Evolutionary conservation across 1,284 basidiomycete genomes (phyloP), one percentile per base, ranked within the genome.

Genomic region (Kwoniella shivajii): DNA sequence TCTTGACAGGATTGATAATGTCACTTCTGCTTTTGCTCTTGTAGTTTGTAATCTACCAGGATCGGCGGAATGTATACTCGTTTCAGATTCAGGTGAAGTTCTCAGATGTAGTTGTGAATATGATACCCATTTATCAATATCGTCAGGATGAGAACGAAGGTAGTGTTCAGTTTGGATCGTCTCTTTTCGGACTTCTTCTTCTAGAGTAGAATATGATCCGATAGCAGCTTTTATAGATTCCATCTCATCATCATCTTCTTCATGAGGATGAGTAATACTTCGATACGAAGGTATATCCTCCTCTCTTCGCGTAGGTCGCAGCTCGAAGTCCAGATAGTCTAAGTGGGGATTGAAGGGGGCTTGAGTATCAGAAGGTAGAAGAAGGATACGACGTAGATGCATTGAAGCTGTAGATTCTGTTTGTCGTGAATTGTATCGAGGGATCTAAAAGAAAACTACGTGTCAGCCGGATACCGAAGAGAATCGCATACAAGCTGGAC

Each of bases 1-100:
- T 30, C 68, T 60, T 5, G 66, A 54, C 5, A 79, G 67, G 22
- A 76, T 68, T 4, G 75, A 71, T 2, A 77, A 61, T 1, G 72
- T 72, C 24, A 79, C 64, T 43, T 77, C 76, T 10, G 74, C 71
- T 22, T 68, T 59, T 13, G 69, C 69, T 34, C 66, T 59, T 22
- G 58, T 67, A 13, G 56, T 62, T 4, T 56, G 55, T 27, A 60
- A 18, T 42, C 36, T 31, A 14, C 56, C 29, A 7, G 55, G 52
- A 38, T 63, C 58, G 14, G 57, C 20, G 11, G 43, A 4, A 9
- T 55, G 43, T 42, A 39, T 39, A 24, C 13, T 33, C n/a, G 7
- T 48, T 16, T 36, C 43, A 3, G 24, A 16, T 11, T 60, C 59
- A n/a, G 52, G 61, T 7, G 60, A 61, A 9, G 66, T 50, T 18